Base-by-base conservation (phyloP, 75 land plant genomes). In the Sequoiadendron giganteum region DNA sequence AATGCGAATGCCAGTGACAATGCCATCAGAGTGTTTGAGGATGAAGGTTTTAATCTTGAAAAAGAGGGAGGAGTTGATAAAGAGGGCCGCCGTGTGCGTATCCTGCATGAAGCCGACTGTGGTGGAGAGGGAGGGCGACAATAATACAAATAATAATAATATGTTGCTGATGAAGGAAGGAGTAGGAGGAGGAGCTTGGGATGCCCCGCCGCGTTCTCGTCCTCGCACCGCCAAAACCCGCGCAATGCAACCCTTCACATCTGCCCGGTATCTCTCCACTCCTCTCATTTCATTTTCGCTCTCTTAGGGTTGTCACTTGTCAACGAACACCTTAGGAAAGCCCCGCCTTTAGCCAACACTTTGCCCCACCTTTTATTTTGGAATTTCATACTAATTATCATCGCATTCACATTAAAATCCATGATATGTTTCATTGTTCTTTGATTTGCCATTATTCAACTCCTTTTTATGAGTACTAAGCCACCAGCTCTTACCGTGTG, bases 211-310 rank as follows among this genome's bases (percentile, higher is more conserved):
- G 10, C 70, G 70, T 65, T 65, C 70, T 25, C 82, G 82, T 18
- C 84, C 84, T 47, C 84, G 84, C 54, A 82, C 49, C 1, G 84
- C 43, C 84, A 82, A 82, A 82, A 82, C 25, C 54, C 84, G 84
- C 49, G 52, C 84, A 82, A 82, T 82, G 52, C 84, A 82, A 45
- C 49, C 84, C 49, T 82, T 82, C 84, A 82, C 84, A 82, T 82
- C 84, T 15, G 49, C 84, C 15, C 84, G 84, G 84, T 82, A 82
- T 42, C 45, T 82, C 32, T 42, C 84, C 52, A 49, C 11, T 45
- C 48, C 45, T 40, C 21, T 81, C 25, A 25, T n/a, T 47, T 82
- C n/a, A 34, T 32, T 75, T 34, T 30, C 77, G 34, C 38, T 32
- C 38, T 75, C n/a, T 11, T 75, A 75, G 77, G 77, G 38, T 75